Percentiles rank a stretch among this genome's conserved stretches.
Evolutionary conservation across 768 basidiomycete species (phyloP).

Genomic region (Pleurotus sapidus): DNA sequence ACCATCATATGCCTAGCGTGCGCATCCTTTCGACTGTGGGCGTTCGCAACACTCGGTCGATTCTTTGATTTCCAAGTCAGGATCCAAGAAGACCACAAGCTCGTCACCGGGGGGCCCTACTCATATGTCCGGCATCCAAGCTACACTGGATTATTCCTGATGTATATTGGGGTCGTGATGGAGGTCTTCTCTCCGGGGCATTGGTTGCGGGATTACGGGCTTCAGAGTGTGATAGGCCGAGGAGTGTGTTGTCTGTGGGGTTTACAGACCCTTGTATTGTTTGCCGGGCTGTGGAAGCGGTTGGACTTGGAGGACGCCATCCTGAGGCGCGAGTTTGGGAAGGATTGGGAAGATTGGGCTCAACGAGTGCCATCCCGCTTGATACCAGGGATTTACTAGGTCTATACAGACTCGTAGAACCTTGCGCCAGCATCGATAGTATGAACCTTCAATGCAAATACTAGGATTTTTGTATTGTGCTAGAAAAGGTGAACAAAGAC

Average conservation of each 20-base stretch:
- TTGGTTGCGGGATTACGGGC: not conserved
- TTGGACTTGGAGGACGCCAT: not conserved
- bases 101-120: not conserved
- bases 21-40: no score
- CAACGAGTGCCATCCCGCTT: conserved; percentile 23
- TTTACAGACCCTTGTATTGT: not conserved
- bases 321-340: not conserved
- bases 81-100: not conserved
- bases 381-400: conserved; percentile 26
- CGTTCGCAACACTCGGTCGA: not conserved
- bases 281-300: not conserved
- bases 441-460: no score
- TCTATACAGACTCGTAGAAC: no score
- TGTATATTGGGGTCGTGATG: not conserved
- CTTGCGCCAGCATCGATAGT: no score
- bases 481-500: no score
- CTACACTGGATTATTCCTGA: not conserved
- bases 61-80: not conserved
- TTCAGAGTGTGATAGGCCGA: not conserved
- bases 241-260: not conserved
- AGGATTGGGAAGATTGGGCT: conserved; percentile 14
- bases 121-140: not conserved
- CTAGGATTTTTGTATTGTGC: no score
- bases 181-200: not conserved
- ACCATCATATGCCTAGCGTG: no score